Conservation (phyloP, 345 rosid genomes). For the Murraya koenigii region DNA sequence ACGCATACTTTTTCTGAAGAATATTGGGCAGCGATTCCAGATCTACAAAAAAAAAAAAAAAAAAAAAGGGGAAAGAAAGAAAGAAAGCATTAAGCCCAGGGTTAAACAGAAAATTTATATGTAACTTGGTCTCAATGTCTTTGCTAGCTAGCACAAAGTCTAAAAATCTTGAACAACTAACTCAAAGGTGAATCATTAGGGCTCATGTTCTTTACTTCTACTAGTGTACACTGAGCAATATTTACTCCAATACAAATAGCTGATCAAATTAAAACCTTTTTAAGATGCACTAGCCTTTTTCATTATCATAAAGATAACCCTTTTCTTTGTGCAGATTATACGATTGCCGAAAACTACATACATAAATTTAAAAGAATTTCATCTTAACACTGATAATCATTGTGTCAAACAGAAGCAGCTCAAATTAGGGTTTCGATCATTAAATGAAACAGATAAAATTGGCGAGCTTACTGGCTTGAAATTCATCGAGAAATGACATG, state of each 20-base stretch:
- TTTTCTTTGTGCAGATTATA: background rate
- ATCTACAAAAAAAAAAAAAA: too few relatives aligned
- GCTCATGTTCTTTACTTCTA: background rate
- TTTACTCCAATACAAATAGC: background rate
- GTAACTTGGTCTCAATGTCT: background rate
- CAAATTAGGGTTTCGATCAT: slow-evolving; percentile 3
- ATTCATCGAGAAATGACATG: slow-evolving; percentile 52
- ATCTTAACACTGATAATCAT: background rate
- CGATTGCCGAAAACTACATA: too few relatives aligned
- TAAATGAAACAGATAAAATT: background rate
- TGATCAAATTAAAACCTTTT: background rate
- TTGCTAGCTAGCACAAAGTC: background rate
- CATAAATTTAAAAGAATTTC: background rate
- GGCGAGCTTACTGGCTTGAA: slow-evolving; percentile 40
- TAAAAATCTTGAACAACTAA: background rate
- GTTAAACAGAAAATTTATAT: background rate
- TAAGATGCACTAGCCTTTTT: background rate
- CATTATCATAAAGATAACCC: too few relatives aligned
- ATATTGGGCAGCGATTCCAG: slow-evolving; percentile 76
- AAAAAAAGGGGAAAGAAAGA: too few relatives aligned
- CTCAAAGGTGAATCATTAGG: background rate
- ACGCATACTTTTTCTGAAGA: slow-evolving; percentile 82
- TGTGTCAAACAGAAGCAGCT: background rate
- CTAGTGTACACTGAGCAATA: too few relatives aligned
- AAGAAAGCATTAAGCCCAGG: background rate